phyloP scores from a whole-genome alignment of 2,329 filamentous ascomycete species.

The Claviceps purpurea region DNA sequence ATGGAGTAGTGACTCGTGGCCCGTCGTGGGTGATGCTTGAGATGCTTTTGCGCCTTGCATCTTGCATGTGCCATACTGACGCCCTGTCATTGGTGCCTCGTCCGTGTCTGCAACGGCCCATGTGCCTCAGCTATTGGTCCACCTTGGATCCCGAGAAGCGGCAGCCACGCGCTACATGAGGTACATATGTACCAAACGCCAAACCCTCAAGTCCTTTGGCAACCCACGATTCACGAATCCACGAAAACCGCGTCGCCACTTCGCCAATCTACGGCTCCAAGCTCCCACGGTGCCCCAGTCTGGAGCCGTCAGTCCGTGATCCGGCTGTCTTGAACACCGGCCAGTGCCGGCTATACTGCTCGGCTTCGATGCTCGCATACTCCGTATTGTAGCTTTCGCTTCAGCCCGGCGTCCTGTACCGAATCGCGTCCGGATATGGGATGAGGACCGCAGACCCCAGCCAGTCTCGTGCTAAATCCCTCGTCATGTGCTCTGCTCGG shows the following conservation, averaged over 20 bases:
- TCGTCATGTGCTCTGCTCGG: background rate
- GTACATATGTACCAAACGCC: background rate
- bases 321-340: background rate
- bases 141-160: conserved; percentile 6
- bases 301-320: background rate
- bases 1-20: too few relatives aligned
- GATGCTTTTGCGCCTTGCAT: too few relatives aligned
- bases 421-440: background rate
- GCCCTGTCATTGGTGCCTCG: too few relatives aligned
- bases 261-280: background rate
- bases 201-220: background rate
- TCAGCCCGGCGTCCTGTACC: background rate
- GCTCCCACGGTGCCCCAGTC: background rate
- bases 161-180: background rate
- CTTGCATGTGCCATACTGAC: too few relatives aligned
- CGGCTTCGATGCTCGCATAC: background rate
- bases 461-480: background rate
- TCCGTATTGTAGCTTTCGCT: background rate
- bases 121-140: conserved; percentile 31
- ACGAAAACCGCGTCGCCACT: background rate
- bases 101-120: conserved; percentile 10
- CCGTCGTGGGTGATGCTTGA: too few relatives aligned
- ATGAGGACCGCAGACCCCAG: background rate
- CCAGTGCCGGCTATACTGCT: background rate
- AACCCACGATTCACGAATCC: background rate